Evolutionary conservation across 2,329 filamentous ascomycete species (phyloP).

Genomic region (Didymella pinodella): DNA sequence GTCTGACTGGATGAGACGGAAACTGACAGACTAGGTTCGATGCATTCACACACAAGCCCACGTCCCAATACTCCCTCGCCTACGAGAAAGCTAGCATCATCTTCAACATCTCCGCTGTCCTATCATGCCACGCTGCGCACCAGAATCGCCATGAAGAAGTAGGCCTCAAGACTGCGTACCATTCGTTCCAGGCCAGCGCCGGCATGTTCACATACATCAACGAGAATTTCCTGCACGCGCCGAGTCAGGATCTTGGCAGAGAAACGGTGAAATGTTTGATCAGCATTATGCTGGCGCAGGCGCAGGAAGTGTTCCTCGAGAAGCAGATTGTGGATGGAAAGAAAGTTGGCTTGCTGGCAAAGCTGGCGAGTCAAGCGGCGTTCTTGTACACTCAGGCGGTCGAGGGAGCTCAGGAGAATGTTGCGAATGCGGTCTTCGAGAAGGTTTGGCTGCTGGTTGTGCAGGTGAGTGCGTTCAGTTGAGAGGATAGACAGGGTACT

Average conservation of each 20-base stretch:
- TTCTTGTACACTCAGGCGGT: conserved; percentile 87
- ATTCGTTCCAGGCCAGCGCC: conserved; percentile 96
- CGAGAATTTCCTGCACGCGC: conserved; percentile 97
- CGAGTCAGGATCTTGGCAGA: conserved; percentile 91
- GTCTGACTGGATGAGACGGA: neutral
- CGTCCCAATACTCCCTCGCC: conserved; percentile 92
- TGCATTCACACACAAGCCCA: conserved; percentile 99
- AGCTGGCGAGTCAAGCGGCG: conserved; percentile 88
- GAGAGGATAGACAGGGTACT: neutral
- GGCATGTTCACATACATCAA: conserved; percentile 99
- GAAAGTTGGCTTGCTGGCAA: conserved; percentile 89
- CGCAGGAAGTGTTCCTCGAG: conserved; percentile 96
- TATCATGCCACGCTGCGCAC: conserved; percentile 92
- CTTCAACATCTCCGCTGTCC: conserved; percentile 97
- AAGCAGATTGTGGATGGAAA: conserved; percentile 94
- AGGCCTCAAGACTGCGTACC: conserved; percentile 94
- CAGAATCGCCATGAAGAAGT: conserved; percentile 92
- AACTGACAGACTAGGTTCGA: conserved; percentile 77
- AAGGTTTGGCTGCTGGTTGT: conserved; percentile 88
- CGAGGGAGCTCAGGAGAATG: conserved; percentile 92
- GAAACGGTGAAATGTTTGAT: conserved; percentile 97
- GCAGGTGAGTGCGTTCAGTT: conserved; percentile 63
- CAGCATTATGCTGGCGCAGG: conserved; percentile 90
- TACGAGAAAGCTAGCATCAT: conserved; percentile 99
- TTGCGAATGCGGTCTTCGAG: conserved; percentile 89